Conservation (phyloP, 2,329 filamentous ascomycete species). For the Trichophyton benhamiae region DNA sequence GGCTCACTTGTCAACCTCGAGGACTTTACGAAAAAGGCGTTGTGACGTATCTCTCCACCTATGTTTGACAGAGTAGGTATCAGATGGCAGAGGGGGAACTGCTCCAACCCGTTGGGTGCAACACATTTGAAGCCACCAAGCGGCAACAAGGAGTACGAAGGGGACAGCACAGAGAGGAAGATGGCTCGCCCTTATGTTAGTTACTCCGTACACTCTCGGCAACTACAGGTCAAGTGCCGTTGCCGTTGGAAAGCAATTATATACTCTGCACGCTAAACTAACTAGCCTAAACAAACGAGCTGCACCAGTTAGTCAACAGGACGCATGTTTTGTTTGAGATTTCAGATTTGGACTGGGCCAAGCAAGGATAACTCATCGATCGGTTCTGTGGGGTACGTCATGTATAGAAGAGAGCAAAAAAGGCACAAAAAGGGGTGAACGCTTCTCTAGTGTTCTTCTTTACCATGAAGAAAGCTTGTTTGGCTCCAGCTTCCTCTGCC, state of each 20-base stretch:
- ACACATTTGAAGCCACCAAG: not conserved
- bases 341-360: not conserved
- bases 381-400: constrained; percentile 1
- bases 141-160: not conserved
- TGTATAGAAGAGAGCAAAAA: not conserved
- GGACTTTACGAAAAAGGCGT: not conserved
- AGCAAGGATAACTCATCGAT: constrained; percentile 1
- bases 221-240: not conserved
- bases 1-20: constrained; percentile 2
- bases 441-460: not conserved
- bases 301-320: not conserved
- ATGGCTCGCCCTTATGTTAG: not conserved
- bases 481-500: constrained; percentile 3
- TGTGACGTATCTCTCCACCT: constrained; percentile 1
- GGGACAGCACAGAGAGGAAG: not conserved
- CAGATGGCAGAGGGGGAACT: not conserved
- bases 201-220: not conserved
- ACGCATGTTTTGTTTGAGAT: not conserved
- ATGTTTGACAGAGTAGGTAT: not conserved
- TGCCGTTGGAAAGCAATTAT: not conserved
- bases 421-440: not conserved
- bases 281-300: not conserved
- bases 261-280: not conserved
- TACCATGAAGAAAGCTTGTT: constrained; percentile 1
- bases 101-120: not conserved